Conservation (phyloP, 2,329 filamentous ascomycete genomes). For the Penicillium sp. region DNA sequence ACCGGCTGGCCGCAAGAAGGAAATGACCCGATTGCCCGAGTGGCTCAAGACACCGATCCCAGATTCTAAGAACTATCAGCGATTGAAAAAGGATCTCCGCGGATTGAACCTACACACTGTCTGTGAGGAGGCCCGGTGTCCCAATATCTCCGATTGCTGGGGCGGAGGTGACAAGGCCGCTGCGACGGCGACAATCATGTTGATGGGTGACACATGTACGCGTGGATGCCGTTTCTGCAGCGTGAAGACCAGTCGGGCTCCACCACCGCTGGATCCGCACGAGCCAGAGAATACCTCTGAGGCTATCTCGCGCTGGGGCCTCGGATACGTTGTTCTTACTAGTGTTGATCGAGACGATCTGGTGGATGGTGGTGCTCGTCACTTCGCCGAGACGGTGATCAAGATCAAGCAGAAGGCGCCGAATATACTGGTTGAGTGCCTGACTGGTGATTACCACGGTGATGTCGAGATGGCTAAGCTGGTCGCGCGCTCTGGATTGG, state of each 20-base stretch:
- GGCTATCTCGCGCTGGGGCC: slow-evolving; percentile 86
- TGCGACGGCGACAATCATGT: slow-evolving; percentile 97
- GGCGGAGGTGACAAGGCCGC: slow-evolving; percentile 85
- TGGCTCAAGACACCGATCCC: slow-evolving; percentile 98
- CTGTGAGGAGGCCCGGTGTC: slow-evolving; percentile 95
- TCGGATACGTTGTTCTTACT: slow-evolving; percentile 95
- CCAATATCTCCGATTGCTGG: slow-evolving; percentile 98
- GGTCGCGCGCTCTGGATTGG: slow-evolving; percentile 84
- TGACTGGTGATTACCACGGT: slow-evolving; percentile 80
- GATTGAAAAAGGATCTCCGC: slow-evolving; percentile 90
- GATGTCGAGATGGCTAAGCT: slow-evolving; percentile 83
- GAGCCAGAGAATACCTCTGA: slow-evolving; percentile 97
- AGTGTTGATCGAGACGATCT: slow-evolving; percentile 93
- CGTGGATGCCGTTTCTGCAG: slow-evolving; percentile 95
- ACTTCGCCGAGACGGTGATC: slow-evolving; percentile 92
- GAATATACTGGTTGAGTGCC: slow-evolving; percentile 49
- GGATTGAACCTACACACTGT: slow-evolving; percentile 92
- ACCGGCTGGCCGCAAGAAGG: slow-evolving; percentile 65
- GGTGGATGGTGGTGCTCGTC: slow-evolving; percentile 80
- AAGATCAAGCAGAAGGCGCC: slow-evolving; percentile 82
- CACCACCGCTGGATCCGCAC: slow-evolving; percentile 85
- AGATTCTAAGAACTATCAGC: slow-evolving; percentile 82
- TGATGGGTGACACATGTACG: slow-evolving; percentile 98
- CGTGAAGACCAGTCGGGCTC: slow-evolving; percentile 81
- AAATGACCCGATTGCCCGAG: slow-evolving; percentile 76